Evolutionary conservation across 371 early-diverging fungal species (phyloP).

Genomic region (Mortierella sp.): DNA sequence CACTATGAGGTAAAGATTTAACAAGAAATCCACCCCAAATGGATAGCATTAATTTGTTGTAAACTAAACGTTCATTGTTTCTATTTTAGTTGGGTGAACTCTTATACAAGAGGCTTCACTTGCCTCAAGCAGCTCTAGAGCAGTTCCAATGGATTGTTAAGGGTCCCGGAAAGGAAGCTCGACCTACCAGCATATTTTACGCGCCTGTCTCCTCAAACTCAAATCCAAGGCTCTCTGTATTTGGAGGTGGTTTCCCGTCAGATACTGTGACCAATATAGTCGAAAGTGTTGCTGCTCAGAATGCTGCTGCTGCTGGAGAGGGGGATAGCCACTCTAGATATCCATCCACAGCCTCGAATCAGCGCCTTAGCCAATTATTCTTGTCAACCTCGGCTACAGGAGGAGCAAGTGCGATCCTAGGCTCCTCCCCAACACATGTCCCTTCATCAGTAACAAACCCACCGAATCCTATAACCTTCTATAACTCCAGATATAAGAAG

Average conservation of each 20-base stretch:
- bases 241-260: constrained; percentile 50
- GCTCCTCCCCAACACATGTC: constrained; percentile 8
- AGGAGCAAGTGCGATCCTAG: background rate
- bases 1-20: constrained; percentile 61
- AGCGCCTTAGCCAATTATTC: constrained; percentile 48
- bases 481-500: constrained; percentile 59
- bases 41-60: background rate
- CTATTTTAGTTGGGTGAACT: constrained; percentile 54
- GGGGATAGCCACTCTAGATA: constrained; percentile 24
- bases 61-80: background rate
- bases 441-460: constrained; percentile 9
- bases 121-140: constrained; percentile 55
- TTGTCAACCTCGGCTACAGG: background rate
- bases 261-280: constrained; percentile 44
- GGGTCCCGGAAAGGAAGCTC: constrained; percentile 52
- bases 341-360: constrained; percentile 32
- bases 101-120: constrained; percentile 49
- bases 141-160: constrained; percentile 60
- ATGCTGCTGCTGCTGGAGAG: constrained; percentile 2
- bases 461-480: constrained; percentile 39
- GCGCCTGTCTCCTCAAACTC: constrained; percentile 3
- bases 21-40: too few species aligned
- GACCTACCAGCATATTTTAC: constrained; percentile 32
- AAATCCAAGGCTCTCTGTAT: constrained; percentile 48
- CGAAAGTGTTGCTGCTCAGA: constrained; percentile 27